Evolutionary conservation across 345 rosid genomes (phyloP), one percentile per base, ranked within the genome.

Genomic region (Nasturtium officinale): DNA sequence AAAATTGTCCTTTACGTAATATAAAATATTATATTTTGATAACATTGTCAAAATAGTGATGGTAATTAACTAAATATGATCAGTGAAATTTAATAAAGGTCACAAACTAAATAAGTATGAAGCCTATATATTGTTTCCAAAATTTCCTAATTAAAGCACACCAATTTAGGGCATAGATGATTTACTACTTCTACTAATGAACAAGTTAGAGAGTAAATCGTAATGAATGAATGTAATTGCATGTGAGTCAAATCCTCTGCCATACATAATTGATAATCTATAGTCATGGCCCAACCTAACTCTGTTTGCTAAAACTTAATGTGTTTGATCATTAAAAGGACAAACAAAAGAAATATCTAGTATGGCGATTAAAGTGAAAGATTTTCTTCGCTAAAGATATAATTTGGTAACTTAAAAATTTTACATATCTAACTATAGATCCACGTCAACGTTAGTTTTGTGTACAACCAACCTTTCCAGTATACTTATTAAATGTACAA

Each of bases 251-350:
- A 9, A 47, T 26, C 72, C 46, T 66, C 48, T 18, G 50, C 67
- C 67, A 48, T 20, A 47, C 72, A 65, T 65, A 57, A 65, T 37
- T 65, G 72, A 74, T 62, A 53, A 63, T 63, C 47, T 62, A 21
- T n/a, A 56, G 72, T 10, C 67, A 37, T 57, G 78, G 52, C 53
- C 50, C 78, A 74, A 65, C 78, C 72, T 65, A 74, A 74, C 72
- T 73, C 72, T 73, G 65, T 42, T 23, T 13, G 38, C 29, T 64
- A 54, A 6, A 73, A 32, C 48, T n/a, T n/a, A 48, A 48, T 42
- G 56, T 63, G 63, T 72, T 64, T 55, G 71, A 64, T 64, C 50
- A 64, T 64, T 57, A 43, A 7, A 50, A 62, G 29, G 47, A 73
- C 26, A 30, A 53, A 62, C 57, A 17, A 50, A 25, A 26, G 21